Evolutionary conservation across 2,329 filamentous ascomycete species (phyloP).

Genomic region (Madurella mycetomatis): DNA sequence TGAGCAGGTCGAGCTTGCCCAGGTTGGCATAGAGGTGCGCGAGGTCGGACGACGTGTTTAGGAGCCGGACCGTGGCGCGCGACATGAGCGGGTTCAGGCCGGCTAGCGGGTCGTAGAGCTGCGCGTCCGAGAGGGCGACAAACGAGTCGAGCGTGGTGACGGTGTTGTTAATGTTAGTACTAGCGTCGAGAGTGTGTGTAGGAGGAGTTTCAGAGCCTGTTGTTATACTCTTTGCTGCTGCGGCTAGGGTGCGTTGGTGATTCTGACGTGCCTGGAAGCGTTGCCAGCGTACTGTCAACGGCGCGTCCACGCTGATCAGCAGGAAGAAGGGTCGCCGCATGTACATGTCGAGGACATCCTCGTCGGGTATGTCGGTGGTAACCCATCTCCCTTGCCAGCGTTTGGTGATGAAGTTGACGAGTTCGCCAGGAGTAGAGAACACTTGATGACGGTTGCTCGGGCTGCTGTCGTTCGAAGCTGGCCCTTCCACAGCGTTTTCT

Average conservation of each 20-base stretch:
- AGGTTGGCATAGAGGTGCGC: conserved; percentile 69
- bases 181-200: background rate
- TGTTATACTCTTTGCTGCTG: background rate
- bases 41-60: conserved; percentile 76
- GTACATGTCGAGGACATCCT: conserved; percentile 68
- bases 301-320: conserved; percentile 85
- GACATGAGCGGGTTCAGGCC: conserved; percentile 75
- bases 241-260: conserved; percentile 12
- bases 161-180: background rate
- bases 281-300: conserved; percentile 76
- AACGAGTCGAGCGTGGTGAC: conserved; percentile 50
- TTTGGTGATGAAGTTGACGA: conserved; percentile 82
- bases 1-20: conserved; percentile 67
- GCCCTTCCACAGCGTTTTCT: background rate
- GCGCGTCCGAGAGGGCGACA: conserved; percentile 58
- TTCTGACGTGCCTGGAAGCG: conserved; percentile 50
- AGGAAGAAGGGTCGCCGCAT: conserved; percentile 85
- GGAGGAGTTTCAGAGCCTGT: background rate
- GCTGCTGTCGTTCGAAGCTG: background rate
- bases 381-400: conserved; percentile 83
- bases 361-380: conserved; percentile 74
- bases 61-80: conserved; percentile 74
- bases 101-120: conserved; percentile 64
- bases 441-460: conserved; percentile 1
- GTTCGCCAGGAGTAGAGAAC: conserved; percentile 60